Evolutionary conservation across 371 early-diverging fungal species (phyloP), one percentile per base, ranked within the genome.

Genomic region (Blastocladiella emersonii): DNA sequence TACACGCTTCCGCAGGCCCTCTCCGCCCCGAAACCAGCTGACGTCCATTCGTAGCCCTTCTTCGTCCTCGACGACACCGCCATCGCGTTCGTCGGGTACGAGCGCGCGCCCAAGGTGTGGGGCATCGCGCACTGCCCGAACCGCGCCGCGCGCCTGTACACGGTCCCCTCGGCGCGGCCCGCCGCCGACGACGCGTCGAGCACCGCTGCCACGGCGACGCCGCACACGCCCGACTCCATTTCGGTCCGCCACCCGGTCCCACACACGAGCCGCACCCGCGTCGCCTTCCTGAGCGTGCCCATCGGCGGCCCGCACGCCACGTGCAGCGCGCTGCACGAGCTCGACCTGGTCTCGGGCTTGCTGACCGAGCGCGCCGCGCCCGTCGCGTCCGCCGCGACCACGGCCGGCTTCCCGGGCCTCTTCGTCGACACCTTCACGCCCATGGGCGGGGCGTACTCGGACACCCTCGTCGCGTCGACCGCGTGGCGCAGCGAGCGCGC

Each of bases 281-380:
- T 68, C 64, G 69, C 79, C 25, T 85, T 77, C 65, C 61, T 85
- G 41, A 73, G 76, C 2, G 78, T 79, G 43, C 35, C 61, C 1
- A 62, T 72, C 34, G 82, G 83, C 13, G 86, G 86, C 10, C 77
- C 86, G 21, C 86, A 85, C 61, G 75, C 71, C 43, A 65, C 77
- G 27, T 77, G 79, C 32, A 69, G 74, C 30, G 72, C 64, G 63
- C 63, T 85, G 32, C 49, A 71, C 60, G 63, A 53, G 36, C 65
- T 67, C 25, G 64, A 67, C 35, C 44, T 74, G 25, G 49, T 64
- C 0, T 70, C 70, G n/a, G 72, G 70, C 57, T 39, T 63, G 0
- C 53, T 67, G 10, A 64, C 67, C 15, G 66, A 68, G 8, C 73
- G 70, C 10, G 70, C 73, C 4, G 70, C 69, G 43, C 44, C 65